Percentiles rank a stretch among this genome's conserved stretches.
Conservation (phyloP, 1,284 basidiomycete species). For the Ustilago bromivora region DNA sequence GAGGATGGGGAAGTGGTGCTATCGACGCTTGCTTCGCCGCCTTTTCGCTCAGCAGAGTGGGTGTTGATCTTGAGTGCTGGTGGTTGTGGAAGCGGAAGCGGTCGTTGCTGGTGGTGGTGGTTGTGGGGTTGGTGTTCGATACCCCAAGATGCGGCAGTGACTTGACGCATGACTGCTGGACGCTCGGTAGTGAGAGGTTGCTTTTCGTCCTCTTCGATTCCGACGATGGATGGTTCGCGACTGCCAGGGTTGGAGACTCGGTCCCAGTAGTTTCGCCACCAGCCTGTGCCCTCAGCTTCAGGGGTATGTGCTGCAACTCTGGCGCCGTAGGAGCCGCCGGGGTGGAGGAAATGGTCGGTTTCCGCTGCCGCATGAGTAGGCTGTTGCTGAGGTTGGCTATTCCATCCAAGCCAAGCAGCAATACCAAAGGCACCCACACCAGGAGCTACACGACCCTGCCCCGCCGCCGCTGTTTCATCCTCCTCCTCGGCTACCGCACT, state of each 20-base stretch:
- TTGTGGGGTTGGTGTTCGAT: not conserved
- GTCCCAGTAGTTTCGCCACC: conserved; percentile 49
- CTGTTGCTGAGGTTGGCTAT: not conserved
- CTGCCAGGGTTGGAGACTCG: conserved; percentile 25
- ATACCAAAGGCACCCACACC: conserved; percentile 39
- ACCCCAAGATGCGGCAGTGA: conserved; percentile 44
- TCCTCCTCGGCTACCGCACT: conserved; percentile 26
- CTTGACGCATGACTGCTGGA: conserved; percentile 32
- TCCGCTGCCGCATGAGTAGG: not conserved
- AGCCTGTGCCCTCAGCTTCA: conserved; percentile 17
- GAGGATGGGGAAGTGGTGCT: conserved; percentile 15
- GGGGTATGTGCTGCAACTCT: not conserved
- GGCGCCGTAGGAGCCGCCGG: conserved; percentile 1
- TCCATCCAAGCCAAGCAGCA: conserved; percentile 43
- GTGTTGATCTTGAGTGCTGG: conserved; percentile 26
- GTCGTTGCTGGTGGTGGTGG: not conserved
- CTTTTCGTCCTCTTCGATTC: conserved; percentile 20
- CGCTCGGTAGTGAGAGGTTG: conserved; percentile 6
- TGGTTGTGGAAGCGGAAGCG: not conserved
- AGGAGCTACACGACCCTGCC: conserved; percentile 4
- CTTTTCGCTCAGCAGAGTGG: too few relatives aligned
- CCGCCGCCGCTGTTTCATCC: not conserved
- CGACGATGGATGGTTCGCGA: conserved; percentile 29
- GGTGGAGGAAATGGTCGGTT: conserved; percentile 3
- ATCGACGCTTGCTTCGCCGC: not conserved